Percentiles rank a stretch among this genome's conserved stretches.
Conservation (phyloP, 768 basidiomycete genomes). For the Tulasnella sp. region DNA sequence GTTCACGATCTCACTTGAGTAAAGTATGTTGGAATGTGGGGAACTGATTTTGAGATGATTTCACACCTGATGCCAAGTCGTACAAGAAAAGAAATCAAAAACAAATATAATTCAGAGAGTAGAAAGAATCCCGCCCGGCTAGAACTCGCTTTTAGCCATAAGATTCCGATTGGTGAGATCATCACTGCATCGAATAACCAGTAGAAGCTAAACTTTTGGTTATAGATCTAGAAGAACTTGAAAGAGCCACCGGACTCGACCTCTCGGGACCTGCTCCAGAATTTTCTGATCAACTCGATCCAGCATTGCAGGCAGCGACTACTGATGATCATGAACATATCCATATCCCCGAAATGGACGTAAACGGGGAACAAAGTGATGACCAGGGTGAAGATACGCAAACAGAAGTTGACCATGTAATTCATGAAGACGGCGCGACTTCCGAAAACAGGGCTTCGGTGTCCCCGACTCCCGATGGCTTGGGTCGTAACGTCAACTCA, state of each 20-base stretch:
- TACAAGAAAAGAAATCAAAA: constrained; percentile 79
- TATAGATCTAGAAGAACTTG: constrained; percentile 15
- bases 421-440: not conserved
- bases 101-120: constrained; percentile 87
- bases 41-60: constrained; percentile 87
- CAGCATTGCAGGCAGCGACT: not conserved
- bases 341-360: not conserved
- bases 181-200: not conserved
- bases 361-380: not conserved
- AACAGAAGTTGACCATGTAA: not conserved
- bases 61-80: constrained; percentile 74
- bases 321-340: not conserved
- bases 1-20: constrained; percentile 7
- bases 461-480: not conserved
- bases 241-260: constrained; percentile 14
- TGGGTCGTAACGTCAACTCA: too few relatives aligned
- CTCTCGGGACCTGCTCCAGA: constrained; percentile 16
- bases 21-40: constrained; percentile 83
- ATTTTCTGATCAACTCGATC: not conserved
- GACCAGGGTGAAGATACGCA: not conserved
- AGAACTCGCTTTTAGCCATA: constrained; percentile 58
- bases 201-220: not conserved
- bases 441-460: not conserved
- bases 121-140: constrained; percentile 66
- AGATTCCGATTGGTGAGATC: constrained; percentile 57